Evolutionary conservation across 768 basidiomycete genomes (phyloP).

Genomic region (Russula griseocarnosa): DNA sequence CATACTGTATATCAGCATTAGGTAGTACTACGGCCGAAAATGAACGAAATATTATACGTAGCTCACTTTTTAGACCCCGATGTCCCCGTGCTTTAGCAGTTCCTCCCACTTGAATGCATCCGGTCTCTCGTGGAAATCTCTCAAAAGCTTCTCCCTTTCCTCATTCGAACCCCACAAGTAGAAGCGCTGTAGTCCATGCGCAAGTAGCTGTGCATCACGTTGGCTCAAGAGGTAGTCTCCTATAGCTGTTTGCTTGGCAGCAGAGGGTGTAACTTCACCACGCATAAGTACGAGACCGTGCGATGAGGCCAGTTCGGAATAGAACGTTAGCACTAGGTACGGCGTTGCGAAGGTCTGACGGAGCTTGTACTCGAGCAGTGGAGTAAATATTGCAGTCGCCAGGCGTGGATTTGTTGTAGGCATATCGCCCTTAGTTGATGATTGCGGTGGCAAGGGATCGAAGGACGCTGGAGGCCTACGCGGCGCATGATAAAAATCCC

Average conservation of each 20-base stretch:
- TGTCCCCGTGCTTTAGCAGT: constrained; percentile 50
- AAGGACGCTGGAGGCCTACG: constrained; percentile 46
- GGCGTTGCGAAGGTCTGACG: constrained; percentile 84
- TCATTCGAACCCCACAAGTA: constrained; percentile 59
- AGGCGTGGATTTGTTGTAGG: constrained; percentile 44
- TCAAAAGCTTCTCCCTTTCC: constrained; percentile 52
- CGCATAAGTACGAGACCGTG: constrained; percentile 83
- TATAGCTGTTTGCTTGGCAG: constrained; percentile 33
- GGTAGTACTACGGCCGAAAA: not conserved
- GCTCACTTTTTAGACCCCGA: constrained; percentile 9
- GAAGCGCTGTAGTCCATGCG: constrained; percentile 78
- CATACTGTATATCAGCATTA: not conserved
- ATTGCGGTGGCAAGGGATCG: constrained; percentile 43
- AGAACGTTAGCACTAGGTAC: constrained; percentile 84
- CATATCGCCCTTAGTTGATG: constrained; percentile 30
- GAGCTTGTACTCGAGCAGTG: constrained; percentile 89
- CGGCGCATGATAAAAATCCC: constrained; percentile 79
- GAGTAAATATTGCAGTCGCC: constrained; percentile 87
- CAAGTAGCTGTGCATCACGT: constrained; percentile 79
- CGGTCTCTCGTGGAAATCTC: constrained; percentile 73
- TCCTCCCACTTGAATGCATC: constrained; percentile 79
- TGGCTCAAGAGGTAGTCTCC: constrained; percentile 63
- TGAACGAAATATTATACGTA: not conserved
- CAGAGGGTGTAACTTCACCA: constrained; percentile 82
- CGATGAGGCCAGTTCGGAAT: constrained; percentile 78